phyloP scores from a whole-genome alignment of 2,329 filamentous ascomycete species.

The Pseudopyrenochaeta lycopersici region DNA sequence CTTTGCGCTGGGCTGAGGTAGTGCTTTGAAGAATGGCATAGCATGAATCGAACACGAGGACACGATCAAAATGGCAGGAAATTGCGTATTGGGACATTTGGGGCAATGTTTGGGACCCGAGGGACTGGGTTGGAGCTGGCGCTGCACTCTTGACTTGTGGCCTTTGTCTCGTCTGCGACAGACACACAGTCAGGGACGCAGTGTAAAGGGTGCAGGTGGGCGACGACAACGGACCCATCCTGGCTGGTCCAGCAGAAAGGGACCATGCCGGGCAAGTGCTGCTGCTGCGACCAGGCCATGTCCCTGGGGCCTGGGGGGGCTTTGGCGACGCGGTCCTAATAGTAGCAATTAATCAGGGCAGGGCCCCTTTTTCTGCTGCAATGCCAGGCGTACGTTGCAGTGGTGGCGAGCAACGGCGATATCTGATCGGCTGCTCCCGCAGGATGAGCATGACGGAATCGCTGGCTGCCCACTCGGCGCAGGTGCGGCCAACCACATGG shows the following conservation, averaged over 20 bases:
- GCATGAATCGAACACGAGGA: constrained; percentile 35
- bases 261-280: too few species aligned
- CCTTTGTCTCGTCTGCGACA: too few species aligned
- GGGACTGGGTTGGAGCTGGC: too few species aligned
- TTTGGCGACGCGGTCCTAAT: neutral
- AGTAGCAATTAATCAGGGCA: neutral
- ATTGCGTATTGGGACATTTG: too few species aligned
- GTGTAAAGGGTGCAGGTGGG: neutral
- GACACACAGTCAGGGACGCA: too few species aligned
- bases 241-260: constrained; percentile 4
- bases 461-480: constrained; percentile 16
- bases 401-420: constrained; percentile 1
- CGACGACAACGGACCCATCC: constrained; percentile 1
- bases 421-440: constrained; percentile 41
- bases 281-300: too few species aligned
- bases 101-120: too few species aligned
- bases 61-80: too few species aligned
- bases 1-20: constrained; percentile 16
- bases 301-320: too few species aligned
- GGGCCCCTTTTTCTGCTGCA: neutral
- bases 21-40: constrained; percentile 11
- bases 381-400: neutral
- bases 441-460: constrained; percentile 26
- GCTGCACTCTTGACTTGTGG: too few species aligned
- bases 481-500: constrained; percentile 29